Evolutionary conservation across 129 eudicot genomes (phyloP).

Genomic region (Ambrosia artemisiifolia): DNA sequence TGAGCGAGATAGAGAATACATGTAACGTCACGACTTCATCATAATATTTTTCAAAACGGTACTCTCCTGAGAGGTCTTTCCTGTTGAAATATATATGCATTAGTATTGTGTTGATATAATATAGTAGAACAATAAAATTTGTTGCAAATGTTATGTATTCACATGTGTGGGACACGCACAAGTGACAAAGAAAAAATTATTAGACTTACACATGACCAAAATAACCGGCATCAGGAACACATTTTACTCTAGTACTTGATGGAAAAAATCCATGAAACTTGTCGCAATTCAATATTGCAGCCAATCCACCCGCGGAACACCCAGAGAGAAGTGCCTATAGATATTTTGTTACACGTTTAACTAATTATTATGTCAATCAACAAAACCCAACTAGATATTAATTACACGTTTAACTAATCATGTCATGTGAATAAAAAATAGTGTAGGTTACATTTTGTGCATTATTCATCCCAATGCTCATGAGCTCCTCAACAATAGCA

Average conservation of each 20-base stretch:
- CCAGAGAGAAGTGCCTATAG: conserved; percentile 36
- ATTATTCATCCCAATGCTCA: conserved; percentile 46
- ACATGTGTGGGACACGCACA: no score
- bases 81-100: conserved; percentile 17
- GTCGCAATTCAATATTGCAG: conserved; percentile 38
- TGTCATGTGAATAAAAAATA: background rate
- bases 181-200: background rate
- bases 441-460: conserved; percentile 34
- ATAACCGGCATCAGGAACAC: conserved; percentile 43
- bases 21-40: conserved; percentile 29
- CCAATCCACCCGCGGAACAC: conserved; percentile 45
- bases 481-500: conserved; percentile 50
- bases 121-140: background rate
- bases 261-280: conserved; percentile 27
- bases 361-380: background rate
- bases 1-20: conserved; percentile 20
- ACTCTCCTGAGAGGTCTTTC: conserved; percentile 29
- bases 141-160: background rate
- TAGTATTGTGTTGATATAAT: background rate
- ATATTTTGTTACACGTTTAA: background rate
- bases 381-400: background rate
- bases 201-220: conserved; percentile 37
- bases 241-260: conserved; percentile 31
- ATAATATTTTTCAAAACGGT: conserved; percentile 21
- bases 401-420: background rate